These are phyloP conservation scores for Takakia lepidozioides DNA, from an alignment of 225 moss, liverwort and hornwort genomes.

Conservation along the genomic window DNA sequence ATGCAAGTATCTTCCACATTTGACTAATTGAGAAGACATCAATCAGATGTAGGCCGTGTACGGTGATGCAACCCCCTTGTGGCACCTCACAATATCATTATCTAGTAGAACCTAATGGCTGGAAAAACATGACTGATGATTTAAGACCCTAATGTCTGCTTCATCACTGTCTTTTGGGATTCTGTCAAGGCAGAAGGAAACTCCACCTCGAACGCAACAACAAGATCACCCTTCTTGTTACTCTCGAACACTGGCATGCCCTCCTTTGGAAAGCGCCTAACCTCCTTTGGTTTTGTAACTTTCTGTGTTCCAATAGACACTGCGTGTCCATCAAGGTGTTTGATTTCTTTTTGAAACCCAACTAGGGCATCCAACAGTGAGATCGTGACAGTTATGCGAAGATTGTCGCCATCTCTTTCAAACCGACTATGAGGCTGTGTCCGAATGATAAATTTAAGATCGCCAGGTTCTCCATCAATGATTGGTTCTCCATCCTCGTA, in stretches of 20 bases:
- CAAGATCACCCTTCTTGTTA: constrained; percentile 71
- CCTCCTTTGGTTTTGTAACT: constrained; percentile 76
- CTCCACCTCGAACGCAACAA: constrained; percentile 73
- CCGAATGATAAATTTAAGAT: constrained; percentile 72
- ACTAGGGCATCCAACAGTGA: constrained; percentile 76
- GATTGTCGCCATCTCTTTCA: constrained; percentile 57
- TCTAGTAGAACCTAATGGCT: no score
- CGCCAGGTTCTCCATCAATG: constrained; percentile 84
- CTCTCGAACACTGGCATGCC: constrained; percentile 91
- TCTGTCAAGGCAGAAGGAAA: constrained; percentile 70
- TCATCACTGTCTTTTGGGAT: constrained; percentile 58
- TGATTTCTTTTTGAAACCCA: constrained; percentile 66
- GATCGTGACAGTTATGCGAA: constrained; percentile 58
- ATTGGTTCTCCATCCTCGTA: constrained; percentile 92
- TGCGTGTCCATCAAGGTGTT: constrained; percentile 75
- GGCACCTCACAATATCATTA: no score
- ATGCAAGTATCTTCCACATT: no score
- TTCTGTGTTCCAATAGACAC: constrained; percentile 60
- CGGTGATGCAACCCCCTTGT: no score
- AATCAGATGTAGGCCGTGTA: no score
- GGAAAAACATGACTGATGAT: no score
- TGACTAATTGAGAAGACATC: no score
- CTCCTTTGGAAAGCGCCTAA: constrained; percentile 56
- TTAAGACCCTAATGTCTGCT: constrained; percentile 42
- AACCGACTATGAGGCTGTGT: constrained; percentile 51